Conservation (phyloP, 2,329 filamentous ascomycete genomes). For the Penicillium sp. region DNA sequence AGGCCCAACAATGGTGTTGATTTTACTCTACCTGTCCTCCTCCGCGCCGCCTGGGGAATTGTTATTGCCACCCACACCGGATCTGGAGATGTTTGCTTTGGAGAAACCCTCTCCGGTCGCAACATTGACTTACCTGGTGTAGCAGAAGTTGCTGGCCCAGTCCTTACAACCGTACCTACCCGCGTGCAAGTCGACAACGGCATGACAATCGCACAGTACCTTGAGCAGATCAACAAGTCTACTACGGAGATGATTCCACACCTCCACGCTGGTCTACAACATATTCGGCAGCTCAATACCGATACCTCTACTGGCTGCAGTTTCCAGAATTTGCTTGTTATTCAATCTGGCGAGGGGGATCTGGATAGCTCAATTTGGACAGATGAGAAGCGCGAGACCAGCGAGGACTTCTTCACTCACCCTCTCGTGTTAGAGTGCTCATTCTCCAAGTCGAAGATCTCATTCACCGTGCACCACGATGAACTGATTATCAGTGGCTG, state of each 20-base stretch:
- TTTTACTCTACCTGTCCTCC: slow-evolving; percentile 53
- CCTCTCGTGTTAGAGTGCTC: slow-evolving; percentile 69
- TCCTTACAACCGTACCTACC: slow-evolving; percentile 41
- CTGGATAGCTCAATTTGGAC: slow-evolving; percentile 35
- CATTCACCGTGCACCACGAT: slow-evolving; percentile 68
- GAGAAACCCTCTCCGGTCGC: slow-evolving; percentile 58
- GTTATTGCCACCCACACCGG: slow-evolving; percentile 55
- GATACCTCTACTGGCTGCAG: slow-evolving; percentile 51
- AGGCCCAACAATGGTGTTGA: slow-evolving; percentile 23
- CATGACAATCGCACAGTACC: slow-evolving; percentile 51
- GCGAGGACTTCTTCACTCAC: slow-evolving; percentile 62
- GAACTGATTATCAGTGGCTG: slow-evolving; percentile 59
- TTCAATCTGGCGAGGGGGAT: slow-evolving; percentile 38
- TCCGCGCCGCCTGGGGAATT: slow-evolving; percentile 59
- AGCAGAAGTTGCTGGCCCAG: slow-evolving; percentile 53
- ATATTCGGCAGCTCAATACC: slow-evolving; percentile 58
- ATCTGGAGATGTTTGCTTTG: slow-evolving; percentile 56
- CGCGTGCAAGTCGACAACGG: slow-evolving; percentile 45
- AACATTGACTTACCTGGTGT: slow-evolving; percentile 56
- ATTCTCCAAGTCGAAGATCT: slow-evolving; percentile 57
- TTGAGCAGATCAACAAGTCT: slow-evolving; percentile 61
- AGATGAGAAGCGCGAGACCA: slow-evolving; percentile 54
- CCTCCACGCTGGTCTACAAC: slow-evolving; percentile 64
- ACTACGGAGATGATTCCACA: slow-evolving; percentile 64
- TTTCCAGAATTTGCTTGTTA: slow-evolving; percentile 53